These are phyloP conservation scores for Russula sp. DNA, from an alignment of 768 basidiomycete species.

Conservation along the genomic window DNA sequence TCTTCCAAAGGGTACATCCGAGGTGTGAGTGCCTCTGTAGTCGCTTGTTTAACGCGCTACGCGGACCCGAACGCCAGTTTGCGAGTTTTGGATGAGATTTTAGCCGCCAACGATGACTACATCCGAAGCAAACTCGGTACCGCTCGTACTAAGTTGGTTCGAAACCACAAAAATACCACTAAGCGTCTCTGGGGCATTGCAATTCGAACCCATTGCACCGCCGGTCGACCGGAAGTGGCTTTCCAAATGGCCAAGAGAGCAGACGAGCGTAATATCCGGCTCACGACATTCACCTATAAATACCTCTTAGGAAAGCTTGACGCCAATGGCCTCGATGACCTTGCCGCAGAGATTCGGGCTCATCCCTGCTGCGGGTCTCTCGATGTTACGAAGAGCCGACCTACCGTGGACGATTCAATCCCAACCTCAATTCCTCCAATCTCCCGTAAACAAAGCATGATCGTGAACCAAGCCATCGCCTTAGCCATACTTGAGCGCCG, in stretches of 20 bases:
- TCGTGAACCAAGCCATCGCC: not conserved
- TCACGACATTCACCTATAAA: slow-evolving; percentile 42
- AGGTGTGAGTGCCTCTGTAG: slow-evolving; percentile 22
- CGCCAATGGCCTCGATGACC: slow-evolving; percentile 14
- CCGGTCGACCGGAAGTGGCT: slow-evolving; percentile 43
- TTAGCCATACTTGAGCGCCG: slow-evolving; percentile 17
- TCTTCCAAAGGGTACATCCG: slow-evolving; percentile 47
- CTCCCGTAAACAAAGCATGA: not conserved
- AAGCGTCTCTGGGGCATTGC: slow-evolving; percentile 39
- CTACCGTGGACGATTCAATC: not conserved
- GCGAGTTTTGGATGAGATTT: slow-evolving; percentile 41
- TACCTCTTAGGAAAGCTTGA: slow-evolving; percentile 35
- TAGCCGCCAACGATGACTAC: slow-evolving; percentile 35
- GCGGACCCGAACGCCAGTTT: slow-evolving; percentile 38
- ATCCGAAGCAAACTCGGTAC: not conserved
- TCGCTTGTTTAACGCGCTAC: slow-evolving; percentile 47
- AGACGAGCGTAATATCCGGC: slow-evolving; percentile 32
- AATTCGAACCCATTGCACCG: slow-evolving; percentile 43
- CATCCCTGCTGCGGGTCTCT: not conserved
- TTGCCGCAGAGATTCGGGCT: slow-evolving; percentile 2
- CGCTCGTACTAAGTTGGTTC: not conserved
- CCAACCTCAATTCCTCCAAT: slow-evolving; percentile 1
- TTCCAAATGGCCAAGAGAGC: slow-evolving; percentile 46
- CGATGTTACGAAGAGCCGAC: slow-evolving; percentile 16
- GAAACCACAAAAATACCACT: slow-evolving; percentile 12